Conservation (phyloP, 225 moss, liverwort and hornwort genomes). For the Marchantia paleacea region DNA sequence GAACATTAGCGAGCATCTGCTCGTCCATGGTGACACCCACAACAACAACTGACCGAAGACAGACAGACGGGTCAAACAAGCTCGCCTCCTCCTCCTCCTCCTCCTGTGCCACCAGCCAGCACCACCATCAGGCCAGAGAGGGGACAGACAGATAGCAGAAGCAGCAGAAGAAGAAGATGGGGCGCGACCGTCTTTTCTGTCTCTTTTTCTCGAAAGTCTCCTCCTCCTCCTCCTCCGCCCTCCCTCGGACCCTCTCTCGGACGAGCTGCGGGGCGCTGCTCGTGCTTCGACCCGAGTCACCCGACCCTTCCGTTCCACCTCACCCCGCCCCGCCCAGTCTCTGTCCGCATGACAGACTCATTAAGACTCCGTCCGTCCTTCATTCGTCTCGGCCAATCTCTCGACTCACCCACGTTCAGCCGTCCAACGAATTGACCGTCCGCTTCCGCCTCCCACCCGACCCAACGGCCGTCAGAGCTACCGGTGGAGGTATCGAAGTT, state of each 20-base stretch:
- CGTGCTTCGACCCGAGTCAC: neutral
- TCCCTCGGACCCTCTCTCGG: neutral
- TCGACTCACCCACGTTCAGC: neutral
- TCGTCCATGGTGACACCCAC: neutral
- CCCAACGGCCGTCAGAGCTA: no score
- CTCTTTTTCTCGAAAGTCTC: neutral
- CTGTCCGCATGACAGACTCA: no score
- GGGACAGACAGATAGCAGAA: neutral
- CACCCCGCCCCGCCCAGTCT: neutral
- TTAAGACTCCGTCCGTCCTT: neutral
- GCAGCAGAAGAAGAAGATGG: neutral
- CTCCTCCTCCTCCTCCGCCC: conserved; percentile 2
- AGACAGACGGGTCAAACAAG: neutral
- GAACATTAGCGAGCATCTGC: neutral
- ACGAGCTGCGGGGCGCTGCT: neutral
- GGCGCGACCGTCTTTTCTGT: neutral
- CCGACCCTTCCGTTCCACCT: neutral
- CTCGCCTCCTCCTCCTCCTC: neutral
- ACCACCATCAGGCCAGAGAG: neutral
- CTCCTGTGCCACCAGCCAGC: neutral
- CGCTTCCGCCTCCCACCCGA: no score
- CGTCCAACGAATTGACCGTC: no score
- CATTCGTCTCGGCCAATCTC: neutral
- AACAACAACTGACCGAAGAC: neutral
- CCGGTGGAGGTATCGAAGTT: no score